Evolutionary conservation across 208 protist species (phyloP), one percentile per base, ranked within the genome.

Genomic region (Blastocrithidia nonstop): DNA sequence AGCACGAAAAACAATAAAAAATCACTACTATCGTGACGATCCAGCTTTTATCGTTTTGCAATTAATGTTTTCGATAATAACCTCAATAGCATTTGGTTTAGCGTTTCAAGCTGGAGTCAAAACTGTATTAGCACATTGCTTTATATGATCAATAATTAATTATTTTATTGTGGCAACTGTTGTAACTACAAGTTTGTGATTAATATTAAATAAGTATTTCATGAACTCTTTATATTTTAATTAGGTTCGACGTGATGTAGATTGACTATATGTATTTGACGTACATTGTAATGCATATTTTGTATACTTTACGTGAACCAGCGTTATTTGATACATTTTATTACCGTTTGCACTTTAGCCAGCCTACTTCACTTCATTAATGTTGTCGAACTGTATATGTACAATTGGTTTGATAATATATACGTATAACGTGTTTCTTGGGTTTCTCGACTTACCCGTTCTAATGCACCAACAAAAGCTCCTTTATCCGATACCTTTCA

Each of bases 261-360:
- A n/a, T n/a, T 98, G 93, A 91, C 66, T 67, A 3, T 97, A 97
- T 50, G 71, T 88, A 0, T 96, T 97, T 65, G 96, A 98, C 50
- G 69, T 98, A 39, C 96, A 98, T 57, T 98, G 94, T 71, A 98
- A 98, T 65, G 77, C 79, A 27, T 97, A 95, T 61, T 96, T 97
- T 50, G 74, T 86, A 8, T 86, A 96, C 33, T 89, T 96, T 57
- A 60, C 96, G 41, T 88, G 95, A 69, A 82, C 90, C n/a, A 70
- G 86, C 45, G 71, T 93, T 3, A 7, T 95, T 2, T 79, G 88
- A 26, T 94, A 87, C 55, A 15, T 94, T 25, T 16, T 95, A 21
- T 47, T 89, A 23, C 86, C 75, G 2, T 11, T 89, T 15, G 29
- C 89, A 33, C 27, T n/a, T 6, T 19, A 16, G 15, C 39, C 16